phyloP scores from a whole-genome alignment of 805 yeast species.

The Yamadazyma olivae region DNA sequence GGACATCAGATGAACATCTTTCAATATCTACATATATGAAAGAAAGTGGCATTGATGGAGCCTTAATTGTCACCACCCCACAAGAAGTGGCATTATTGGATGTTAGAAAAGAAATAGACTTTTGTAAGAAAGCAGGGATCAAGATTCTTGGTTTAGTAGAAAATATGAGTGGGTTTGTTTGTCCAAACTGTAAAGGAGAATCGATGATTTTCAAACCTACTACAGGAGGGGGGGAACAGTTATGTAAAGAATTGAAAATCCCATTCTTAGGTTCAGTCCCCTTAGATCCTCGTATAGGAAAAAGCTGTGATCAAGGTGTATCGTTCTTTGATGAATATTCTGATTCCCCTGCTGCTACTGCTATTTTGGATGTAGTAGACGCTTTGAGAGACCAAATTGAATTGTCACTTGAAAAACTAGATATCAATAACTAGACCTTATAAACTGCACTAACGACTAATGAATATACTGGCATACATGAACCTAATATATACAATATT shows the following conservation, averaged over 20 bases:
- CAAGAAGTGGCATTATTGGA: conserved; percentile 96
- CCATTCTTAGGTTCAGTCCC: conserved; percentile 92
- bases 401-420: conserved; percentile 17
- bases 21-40: conserved; percentile 85
- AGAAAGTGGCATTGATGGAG: conserved; percentile 93
- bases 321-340: conserved; percentile 80
- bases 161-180: conserved; percentile 97
- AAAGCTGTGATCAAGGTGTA: conserved; percentile 81
- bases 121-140: conserved; percentile 88
- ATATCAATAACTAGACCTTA: not conserved
- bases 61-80: conserved; percentile 91
- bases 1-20: conserved; percentile 96
- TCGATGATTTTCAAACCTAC: conserved; percentile 90
- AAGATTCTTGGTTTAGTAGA: conserved; percentile 88
- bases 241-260: conserved; percentile 75
- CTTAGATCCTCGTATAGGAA: conserved; percentile 91
- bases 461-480: too few species aligned
- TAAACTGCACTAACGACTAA: too few species aligned
- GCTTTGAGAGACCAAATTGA: conserved; percentile 56
- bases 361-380: conserved; percentile 82
- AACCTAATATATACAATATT: too few species aligned
- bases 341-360: conserved; percentile 89
- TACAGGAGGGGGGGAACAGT: conserved; percentile 90
- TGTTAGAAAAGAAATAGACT: conserved; percentile 93
- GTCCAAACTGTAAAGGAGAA: conserved; percentile 90